phyloP scores from a whole-genome alignment of 192 early-diverging fungal species.

The Coemansia sp. region DNA sequence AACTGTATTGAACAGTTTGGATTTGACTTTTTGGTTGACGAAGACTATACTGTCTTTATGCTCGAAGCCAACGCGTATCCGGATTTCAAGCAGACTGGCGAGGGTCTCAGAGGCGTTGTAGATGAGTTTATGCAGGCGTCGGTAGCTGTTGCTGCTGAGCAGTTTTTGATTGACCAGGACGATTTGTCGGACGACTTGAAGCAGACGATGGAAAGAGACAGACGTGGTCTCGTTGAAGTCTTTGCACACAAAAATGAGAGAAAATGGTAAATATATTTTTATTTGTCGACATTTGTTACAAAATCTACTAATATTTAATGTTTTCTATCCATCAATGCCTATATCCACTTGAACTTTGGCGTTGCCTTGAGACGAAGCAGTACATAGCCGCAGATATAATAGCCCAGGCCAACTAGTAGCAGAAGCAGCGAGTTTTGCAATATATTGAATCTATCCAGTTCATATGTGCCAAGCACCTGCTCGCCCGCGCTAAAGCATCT shows the following conservation, averaged over 20 bases:
- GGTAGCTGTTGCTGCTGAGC: slow-evolving; percentile 31
- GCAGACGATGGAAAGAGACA: slow-evolving; percentile 14
- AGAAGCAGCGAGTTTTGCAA: slow-evolving; percentile 24
- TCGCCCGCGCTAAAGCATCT: slow-evolving; percentile 33
- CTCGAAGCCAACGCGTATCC: slow-evolving; percentile 68
- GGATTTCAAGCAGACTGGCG: slow-evolving; percentile 68
- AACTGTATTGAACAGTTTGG: slow-evolving; percentile 68
- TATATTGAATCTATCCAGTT: slow-evolving; percentile 30
- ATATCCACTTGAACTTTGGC: slow-evolving; percentile 39
- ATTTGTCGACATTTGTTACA: too few relatives aligned
- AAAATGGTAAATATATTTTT: slow-evolving; percentile 20
- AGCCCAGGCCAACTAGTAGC: slow-evolving; percentile 15
- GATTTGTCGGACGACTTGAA: slow-evolving; percentile 1
- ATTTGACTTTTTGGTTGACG: slow-evolving; percentile 62
- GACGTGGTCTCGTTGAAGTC: slow-evolving; percentile 27
- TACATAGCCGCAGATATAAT: slow-evolving; percentile 23
- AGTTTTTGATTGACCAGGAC: slow-evolving; percentile 17
- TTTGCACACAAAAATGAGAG: slow-evolving; percentile 30
- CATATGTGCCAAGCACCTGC: slow-evolving; percentile 32
- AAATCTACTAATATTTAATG: too few relatives aligned
- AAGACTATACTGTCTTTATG: slow-evolving; percentile 49
- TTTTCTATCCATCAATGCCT: too few relatives aligned
- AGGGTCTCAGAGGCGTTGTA: slow-evolving; percentile 51
- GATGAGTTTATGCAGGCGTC: slow-evolving; percentile 59
- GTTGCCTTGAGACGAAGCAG: slow-evolving; percentile 44